Base-by-base conservation (phyloP, 1,284 basidiomycete species). In the Baeospora myosura region DNA sequence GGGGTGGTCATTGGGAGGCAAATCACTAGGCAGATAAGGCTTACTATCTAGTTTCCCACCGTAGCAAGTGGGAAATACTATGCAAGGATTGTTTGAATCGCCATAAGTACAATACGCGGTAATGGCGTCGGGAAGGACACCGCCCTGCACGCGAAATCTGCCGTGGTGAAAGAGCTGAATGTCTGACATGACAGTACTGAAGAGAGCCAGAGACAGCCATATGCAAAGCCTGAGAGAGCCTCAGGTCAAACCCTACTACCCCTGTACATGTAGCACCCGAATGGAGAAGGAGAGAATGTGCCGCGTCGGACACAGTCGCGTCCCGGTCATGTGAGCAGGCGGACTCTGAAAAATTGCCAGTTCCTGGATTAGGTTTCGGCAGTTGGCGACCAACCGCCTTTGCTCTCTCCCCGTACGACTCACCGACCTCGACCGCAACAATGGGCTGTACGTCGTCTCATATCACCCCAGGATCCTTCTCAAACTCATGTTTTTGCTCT, bases 361-460 rank as follows among this genome's bases (percentile, higher is more conserved):
- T 30, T 28, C 20, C 11, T 2, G 23, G 24, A 43, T 36, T 38
- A 43, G 36, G 42, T 44, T 44, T 44, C 42, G 42, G 42, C 36
- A 40, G 12, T 8, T 18, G 32, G 32, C 32, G 32, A 33, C 8
- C 8, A 7, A 8, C 12, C 8, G 8, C 8, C 12, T 17, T 17
- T 33, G 32, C 12, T 33, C 12, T 18, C 8, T 11, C 7, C 7
- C 7, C n/a, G n/a, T n/a, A n/a, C n/a, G n/a, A n/a, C n/a, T n/a
- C 47, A 60, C 54, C 61, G 61, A 61, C 65, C 59, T 64, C 69
- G 66, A 72, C 74, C 56, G 67, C 74, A 78, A 82, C 68, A 74
- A 87, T 87, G 83, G 83, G 83, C 74, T 87, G 83, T 84, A 78
- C 60, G 83, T 78, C 55, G 63, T 54, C 46, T 47, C 43, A 39